Base-by-base conservation (phyloP, 495 filamentous ascomycete species). In the Penicillium herquei region DNA sequence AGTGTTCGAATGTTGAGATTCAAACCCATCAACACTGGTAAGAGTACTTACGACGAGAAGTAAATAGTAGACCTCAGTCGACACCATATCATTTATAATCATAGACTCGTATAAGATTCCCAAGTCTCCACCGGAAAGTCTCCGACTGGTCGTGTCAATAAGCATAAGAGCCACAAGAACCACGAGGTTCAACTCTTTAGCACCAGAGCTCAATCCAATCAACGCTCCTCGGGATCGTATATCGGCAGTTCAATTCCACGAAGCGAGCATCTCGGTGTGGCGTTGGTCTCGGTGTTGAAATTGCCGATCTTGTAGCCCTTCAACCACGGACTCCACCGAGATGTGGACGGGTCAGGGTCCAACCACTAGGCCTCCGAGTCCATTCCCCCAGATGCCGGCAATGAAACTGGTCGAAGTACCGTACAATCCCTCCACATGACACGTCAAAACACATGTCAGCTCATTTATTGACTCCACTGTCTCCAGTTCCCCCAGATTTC, bases 231-330 rank as follows among this genome's bases (percentile, higher is more conserved):
- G 48, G 57, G 37, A 51, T 42, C 31, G 26, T 31, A 17, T 39
- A 42, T 60, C 57, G 57, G 57, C 57, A 60, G 53, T 60, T 60
- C 26, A 13, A 11, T 33, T 6, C n/a, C 26, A 51, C 11, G 39
- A 35, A 49, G 56, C 51, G 56, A 58, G 51, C 17, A 39, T 16
- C 21, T 53, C 43, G 51, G 43, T 13, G 18, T 32, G 33, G 2
- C 10, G 45, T 45, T 32, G 32, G 49, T 46, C 45, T 39, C 43
- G 35, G 7, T 13, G 18, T 34, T 11, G 16, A 4, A 35, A n/a
- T 40, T 32, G 51, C 39, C 51, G 30, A 47, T 21, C 6, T 26
- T 17, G 12, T 45, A 17, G 1, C 16, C 18, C 41, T 26, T 44
- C 8, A 21, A 26, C 18, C 17, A 8, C 9, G 18, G 26, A 26